Base-by-base conservation (phyloP, 208 protist species). In the Acanthamoeba sp. region DNA sequence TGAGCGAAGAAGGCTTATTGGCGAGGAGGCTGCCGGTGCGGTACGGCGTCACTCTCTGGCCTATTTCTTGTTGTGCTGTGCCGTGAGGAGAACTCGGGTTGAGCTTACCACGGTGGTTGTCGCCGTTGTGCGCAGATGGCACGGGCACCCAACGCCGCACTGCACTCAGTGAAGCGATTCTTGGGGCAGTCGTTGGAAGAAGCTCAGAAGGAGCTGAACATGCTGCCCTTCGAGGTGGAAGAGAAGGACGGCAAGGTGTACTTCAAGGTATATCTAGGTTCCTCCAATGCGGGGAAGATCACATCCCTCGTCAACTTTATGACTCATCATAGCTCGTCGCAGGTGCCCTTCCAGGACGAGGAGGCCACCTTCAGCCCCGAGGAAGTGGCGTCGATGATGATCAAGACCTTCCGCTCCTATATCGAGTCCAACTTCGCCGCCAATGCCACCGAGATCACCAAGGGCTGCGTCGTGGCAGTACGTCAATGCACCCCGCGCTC, bases 331-430 rank as follows among this genome's bases (percentile, higher is more conserved):
- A n/a, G n/a, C n/a, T n/a, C n/a, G 27, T 16, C 64, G 22, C 18
- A 90, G 55, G 84, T 90, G 32, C 55, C 84, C 34, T 90, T 90
- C 84, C 45, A 69, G 69, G 84, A 69, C n/a, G 84, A 90, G 84
- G 52, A 90, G 32, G 34, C 45, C 20, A 59, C 52, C 14, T 90
- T 90, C 34, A 59, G 84, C 36, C 84, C 84, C 12, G 84, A 90
- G 32, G 84, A 90, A 34, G 84, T 90, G 12, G 55, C 84, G 24
- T 59, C 84, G 84, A 90, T 90, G 84, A 90, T 90, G 84, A 45
- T 90, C 52, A 90, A 90, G 55, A 59, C 45, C 34, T 69, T 90
- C 55, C 42, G 52, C 22, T 90, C 84, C 52, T 90, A 71, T n/a
- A 66, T 69, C 50, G 55, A 90, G 34, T 48, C n/a, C 12, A 90